Conservation (phyloP, 257 asterid genomes). For the Penstemon davidsonii region DNA sequence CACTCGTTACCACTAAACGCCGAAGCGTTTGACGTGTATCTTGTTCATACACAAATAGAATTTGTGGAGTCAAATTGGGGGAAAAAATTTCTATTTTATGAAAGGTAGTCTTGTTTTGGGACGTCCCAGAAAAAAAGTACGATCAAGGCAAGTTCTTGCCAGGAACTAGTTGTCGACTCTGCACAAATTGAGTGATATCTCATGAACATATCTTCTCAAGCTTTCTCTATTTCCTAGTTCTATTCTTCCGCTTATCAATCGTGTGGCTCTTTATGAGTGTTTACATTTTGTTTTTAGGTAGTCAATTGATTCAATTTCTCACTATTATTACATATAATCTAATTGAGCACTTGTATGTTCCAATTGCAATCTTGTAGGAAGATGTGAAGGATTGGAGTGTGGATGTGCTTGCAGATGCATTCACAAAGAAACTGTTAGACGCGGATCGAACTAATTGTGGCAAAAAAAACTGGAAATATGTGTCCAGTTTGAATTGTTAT, state of each 20-base stretch:
- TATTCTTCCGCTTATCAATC: neutral
- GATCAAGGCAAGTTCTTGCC: no score
- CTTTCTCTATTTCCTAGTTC: no score
- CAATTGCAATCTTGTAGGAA: conserved; percentile 49
- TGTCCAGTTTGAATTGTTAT: neutral
- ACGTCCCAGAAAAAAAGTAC: no score
- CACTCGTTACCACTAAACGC: no score
- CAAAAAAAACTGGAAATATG: no score
- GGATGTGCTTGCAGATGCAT: conserved; percentile 72
- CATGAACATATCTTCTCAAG: neutral
- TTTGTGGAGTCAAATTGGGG: no score
- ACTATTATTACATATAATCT: neutral
- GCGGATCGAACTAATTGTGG: conserved; percentile 38
- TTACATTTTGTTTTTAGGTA: neutral
- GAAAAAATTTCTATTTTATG: no score
- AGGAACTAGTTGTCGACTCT: no score
- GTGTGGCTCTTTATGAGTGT: neutral
- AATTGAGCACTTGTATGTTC: conserved; percentile 17
- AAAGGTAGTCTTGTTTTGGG: no score
- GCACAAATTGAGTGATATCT: neutral
- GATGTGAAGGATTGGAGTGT: conserved; percentile 86
- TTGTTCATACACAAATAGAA: no score
- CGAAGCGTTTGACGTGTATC: no score
- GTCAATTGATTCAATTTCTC: neutral
- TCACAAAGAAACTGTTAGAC: conserved; percentile 72